Evolutionary conservation across 257 asterid species (phyloP), one percentile per base, ranked within the genome.

Genomic region (Echites panduratus): DNA sequence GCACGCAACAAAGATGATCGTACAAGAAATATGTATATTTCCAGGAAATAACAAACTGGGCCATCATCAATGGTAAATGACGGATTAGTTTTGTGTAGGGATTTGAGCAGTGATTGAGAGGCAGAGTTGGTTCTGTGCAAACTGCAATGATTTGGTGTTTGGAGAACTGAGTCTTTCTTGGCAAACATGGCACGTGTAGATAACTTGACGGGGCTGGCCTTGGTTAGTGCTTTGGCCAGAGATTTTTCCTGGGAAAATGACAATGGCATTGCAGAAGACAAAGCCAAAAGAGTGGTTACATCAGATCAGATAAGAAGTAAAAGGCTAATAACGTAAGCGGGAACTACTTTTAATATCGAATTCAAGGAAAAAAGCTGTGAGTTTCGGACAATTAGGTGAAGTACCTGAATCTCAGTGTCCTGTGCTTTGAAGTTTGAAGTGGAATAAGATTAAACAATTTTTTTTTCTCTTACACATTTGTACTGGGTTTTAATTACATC

Each of bases 271-370:
- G 79, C 53, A 19, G 38, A 58, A 48, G 71, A 38, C 62, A 64
- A 69, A 45, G 79, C 75, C 79, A 76, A 76, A 69, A 41, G 79
- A 59, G 75, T 48, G 47, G 79, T 76, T 76, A 64, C 75, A 70
- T 76, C 72, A 26, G 58, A 66, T 41, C 69, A 64, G 65, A 70
- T 68, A 68, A 68, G 65, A 58, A 68, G 73, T 57, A 68, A 68
- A 53, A 75, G 70, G 48, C 70, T 59, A 68, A 47, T 35, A 57
- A 40, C 41, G 64, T 59, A 47, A 72, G 58, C 70, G 62, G 17
- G 50, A 63, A 61, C 40, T 65, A 6, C 26, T 52, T 24, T 5
- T 27, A 50, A 50, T 50, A 43, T 40, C 47, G 9, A 38, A 57
- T 41, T 54, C 66, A n/a, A 14, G 41, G 40, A 53, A 20, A 53